Evolutionary conservation across 225 moss, liverwort and hornwort species (phyloP).

Genomic region (Anthoceros angustus): DNA sequence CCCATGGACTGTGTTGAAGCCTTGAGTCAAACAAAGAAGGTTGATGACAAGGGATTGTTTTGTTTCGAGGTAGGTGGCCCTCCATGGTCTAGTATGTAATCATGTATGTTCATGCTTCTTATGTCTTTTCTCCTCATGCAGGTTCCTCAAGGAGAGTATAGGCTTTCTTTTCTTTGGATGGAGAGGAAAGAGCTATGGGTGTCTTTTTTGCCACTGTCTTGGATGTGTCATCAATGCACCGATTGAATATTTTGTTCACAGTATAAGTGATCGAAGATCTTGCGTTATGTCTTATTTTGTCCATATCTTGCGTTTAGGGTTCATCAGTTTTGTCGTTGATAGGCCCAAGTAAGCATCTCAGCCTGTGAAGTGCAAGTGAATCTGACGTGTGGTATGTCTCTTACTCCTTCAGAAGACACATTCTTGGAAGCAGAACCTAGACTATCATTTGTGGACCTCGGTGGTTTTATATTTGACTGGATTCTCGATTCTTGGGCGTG

Average conservation of each 20-base stretch:
- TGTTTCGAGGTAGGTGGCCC: too few relatives aligned
- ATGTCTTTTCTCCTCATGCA: too few relatives aligned
- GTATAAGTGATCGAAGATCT: conserved; percentile 26
- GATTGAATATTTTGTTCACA: conserved; percentile 40
- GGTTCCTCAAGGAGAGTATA: too few relatives aligned
- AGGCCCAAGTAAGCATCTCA: conserved; percentile 61
- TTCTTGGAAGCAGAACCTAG: conserved; percentile 15
- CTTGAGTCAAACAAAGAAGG: too few relatives aligned
- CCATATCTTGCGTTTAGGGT: not conserved
- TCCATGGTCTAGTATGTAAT: too few relatives aligned
- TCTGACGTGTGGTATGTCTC: conserved; percentile 30
- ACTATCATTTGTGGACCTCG: too few relatives aligned
- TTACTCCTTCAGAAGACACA: conserved; percentile 21
- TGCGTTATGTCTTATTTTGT: not conserved
- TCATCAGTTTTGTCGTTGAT: conserved; percentile 19
- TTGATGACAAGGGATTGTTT: too few relatives aligned
- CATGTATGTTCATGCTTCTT: too few relatives aligned
- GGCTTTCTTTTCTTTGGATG: too few relatives aligned
- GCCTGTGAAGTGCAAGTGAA: conserved; percentile 47
- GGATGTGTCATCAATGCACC: conserved; percentile 50
- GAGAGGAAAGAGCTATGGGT: conserved; percentile 39
- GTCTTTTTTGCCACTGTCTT: conserved; percentile 55
- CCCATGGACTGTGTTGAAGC: too few relatives aligned
- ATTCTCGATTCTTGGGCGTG: too few relatives aligned
- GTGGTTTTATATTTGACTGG: too few relatives aligned